Base-by-base conservation (phyloP, 441 rosid species). In the Mallotus repandus region DNA sequence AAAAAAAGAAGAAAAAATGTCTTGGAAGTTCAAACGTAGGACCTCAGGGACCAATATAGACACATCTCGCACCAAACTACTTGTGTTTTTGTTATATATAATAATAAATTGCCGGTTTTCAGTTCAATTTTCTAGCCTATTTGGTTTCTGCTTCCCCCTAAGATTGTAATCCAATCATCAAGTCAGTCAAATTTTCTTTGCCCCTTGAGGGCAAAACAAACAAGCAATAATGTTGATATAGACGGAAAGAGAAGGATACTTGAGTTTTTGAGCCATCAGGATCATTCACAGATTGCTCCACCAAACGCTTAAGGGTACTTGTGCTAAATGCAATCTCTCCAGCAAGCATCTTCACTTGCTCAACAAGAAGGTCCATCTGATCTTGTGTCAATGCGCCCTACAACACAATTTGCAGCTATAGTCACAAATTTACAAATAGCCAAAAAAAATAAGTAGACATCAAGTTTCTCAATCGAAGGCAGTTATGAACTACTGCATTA, bases 271-370 rank as follows among this genome's bases (percentile, higher is more conserved):
- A 89, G 84, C 81, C 81, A 45, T 91, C 94, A 41, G 99, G 98
- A 86, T 94, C 97, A 84, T 89, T 86, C 68, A 57, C 85, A 64
- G 98, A 90, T 81, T 92, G 98, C 79, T 92, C 99, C 70, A 90
- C 85, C 76, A 92, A 81, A 73, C 99, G 99, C 83, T 97, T 97
- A 70, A 97, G 88, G 70, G 98, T 94, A 82, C 99, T 97, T 14
- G 87, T 88, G 82, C 99, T 82, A 77, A 97, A 91, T 61, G 99
- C 99, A 78, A 97, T 88, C 86, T 97, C 99, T 78, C 91, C 99
- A 68, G 99, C 98, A 81, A 94, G 97, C 98, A 97, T 91, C 84
- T 97, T 97, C 74, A 94, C 98, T 84, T 97, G 99, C 87, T 97
- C 99, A 61, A 86, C 97, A 35, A 92, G 86, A 78, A 97, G 99